These are phyloP conservation scores for Teratosphaeria epicoccoides DNA, from an alignment of 2,329 filamentous ascomycete genomes.

Conservation along the genomic window DNA sequence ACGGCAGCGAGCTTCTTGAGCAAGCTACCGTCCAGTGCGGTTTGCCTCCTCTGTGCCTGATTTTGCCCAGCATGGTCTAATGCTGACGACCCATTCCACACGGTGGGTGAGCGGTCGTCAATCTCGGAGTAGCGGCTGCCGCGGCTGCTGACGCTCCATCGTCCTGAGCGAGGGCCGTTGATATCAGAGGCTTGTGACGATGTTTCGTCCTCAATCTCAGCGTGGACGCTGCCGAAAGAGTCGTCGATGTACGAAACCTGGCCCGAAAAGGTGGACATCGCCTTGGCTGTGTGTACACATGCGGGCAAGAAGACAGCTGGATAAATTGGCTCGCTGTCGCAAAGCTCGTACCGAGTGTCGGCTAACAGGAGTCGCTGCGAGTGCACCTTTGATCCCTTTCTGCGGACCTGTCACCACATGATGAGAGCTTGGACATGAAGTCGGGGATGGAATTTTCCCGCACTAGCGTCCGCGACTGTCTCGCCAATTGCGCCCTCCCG, in stretches of 20 bases:
- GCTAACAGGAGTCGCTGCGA: background rate
- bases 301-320: background rate
- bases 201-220: background rate
- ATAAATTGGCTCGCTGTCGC: background rate
- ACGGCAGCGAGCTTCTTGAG: conserved; percentile 5
- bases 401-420: background rate
- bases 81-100: conserved; percentile 7
- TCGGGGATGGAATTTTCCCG: background rate
- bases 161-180: conserved; percentile 11
- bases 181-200: conserved; percentile 1
- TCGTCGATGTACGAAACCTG: conserved; percentile 13
- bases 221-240: conserved; percentile 6
- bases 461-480: background rate
- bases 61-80: background rate
- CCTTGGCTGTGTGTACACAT: background rate
- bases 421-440: background rate
- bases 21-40: conserved; percentile 1
- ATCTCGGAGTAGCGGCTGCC: conserved; percentile 13
- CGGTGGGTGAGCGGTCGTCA: conserved; percentile 18
- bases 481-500: background rate
- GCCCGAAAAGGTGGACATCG: background rate
- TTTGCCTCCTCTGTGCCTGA: background rate
- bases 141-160: conserved; percentile 8
- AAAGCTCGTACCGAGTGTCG: background rate
- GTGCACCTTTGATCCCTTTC: too few relatives aligned